phyloP scores from a whole-genome alignment of 2,329 filamentous ascomycete species.

The Venturiaceae sp. region DNA sequence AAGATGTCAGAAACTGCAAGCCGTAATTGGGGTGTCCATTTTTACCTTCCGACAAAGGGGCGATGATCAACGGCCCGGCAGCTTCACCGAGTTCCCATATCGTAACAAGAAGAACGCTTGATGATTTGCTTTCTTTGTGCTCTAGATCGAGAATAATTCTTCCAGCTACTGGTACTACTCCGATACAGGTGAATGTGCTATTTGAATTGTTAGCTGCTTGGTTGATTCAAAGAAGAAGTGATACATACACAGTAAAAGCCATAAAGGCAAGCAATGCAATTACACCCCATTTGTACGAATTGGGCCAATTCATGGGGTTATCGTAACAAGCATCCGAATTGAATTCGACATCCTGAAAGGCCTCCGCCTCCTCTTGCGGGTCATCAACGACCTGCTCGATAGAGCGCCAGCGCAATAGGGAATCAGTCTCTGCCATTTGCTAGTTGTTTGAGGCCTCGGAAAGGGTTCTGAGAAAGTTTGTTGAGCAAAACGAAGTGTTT shows the following conservation, averaged over 20 bases:
- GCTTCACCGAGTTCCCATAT: constrained; percentile 42
- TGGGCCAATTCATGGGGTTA: constrained; percentile 21
- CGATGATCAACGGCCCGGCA: constrained; percentile 34
- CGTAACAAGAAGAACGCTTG: constrained; percentile 30
- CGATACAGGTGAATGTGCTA: constrained; percentile 28
- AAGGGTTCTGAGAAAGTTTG: no score
- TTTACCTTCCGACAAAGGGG: constrained; percentile 29
- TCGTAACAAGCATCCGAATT: constrained; percentile 18
- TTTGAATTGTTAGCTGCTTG: constrained; percentile 11
- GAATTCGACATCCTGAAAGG: constrained; percentile 12
- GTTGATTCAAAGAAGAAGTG: background rate
- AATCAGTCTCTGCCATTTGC: background rate
- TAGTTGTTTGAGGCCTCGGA: background rate
- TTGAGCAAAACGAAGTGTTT: no score
- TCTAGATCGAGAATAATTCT: constrained; percentile 22
- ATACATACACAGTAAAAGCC: constrained; percentile 24
- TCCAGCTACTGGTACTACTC: constrained; percentile 23
- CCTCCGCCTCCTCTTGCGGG: constrained; percentile 13
- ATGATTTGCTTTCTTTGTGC: constrained; percentile 13
- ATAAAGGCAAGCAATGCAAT: constrained; percentile 22
- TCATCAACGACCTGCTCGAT: constrained; percentile 8
- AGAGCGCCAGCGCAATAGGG: background rate
- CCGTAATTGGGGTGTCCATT: background rate
- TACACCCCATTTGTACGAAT: constrained; percentile 21
- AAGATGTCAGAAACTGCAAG: background rate